Conservation (phyloP, 192 early-diverging fungal species). For the Cladochytrium replicatum region DNA sequence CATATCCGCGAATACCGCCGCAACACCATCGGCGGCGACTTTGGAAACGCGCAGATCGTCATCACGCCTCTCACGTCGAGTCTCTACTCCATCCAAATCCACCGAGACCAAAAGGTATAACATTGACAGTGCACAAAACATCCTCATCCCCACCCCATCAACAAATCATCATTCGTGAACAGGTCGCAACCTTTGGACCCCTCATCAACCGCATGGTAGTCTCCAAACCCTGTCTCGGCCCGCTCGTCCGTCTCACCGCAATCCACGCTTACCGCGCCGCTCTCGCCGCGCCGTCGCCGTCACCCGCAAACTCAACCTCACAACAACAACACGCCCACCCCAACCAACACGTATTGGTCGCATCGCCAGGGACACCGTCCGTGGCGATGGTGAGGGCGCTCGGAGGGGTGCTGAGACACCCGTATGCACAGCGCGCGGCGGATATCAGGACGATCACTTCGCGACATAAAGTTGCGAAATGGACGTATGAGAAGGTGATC, state of each 20-base stretch:
- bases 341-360: too few species aligned
- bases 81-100: constrained; percentile 48
- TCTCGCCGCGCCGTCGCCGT: constrained; percentile 8
- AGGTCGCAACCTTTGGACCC: constrained; percentile 79
- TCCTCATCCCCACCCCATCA: background rate
- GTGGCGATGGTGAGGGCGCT: constrained; percentile 25
- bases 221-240: constrained; percentile 58
- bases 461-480: constrained; percentile 45
- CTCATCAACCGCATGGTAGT: constrained; percentile 71
- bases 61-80: constrained; percentile 71
- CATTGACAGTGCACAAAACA: background rate
- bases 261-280: constrained; percentile 53
- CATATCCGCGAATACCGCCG: constrained; percentile 75
- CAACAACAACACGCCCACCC: background rate
- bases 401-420: constrained; percentile 38
- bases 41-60: constrained; percentile 91
- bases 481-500: constrained; percentile 38
- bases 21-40: constrained; percentile 92
- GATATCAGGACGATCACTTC: constrained; percentile 50
- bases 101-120: constrained; percentile 41
- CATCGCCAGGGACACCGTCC: constrained; percentile 20
- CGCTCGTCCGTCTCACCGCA: constrained; percentile 71
- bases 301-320: background rate
- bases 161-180: constrained; percentile 17
- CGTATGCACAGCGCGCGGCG: constrained; percentile 44